These are phyloP conservation scores for Tephrocybe sp. DNA, from an alignment of 768 basidiomycete species.

Conservation along the genomic window DNA sequence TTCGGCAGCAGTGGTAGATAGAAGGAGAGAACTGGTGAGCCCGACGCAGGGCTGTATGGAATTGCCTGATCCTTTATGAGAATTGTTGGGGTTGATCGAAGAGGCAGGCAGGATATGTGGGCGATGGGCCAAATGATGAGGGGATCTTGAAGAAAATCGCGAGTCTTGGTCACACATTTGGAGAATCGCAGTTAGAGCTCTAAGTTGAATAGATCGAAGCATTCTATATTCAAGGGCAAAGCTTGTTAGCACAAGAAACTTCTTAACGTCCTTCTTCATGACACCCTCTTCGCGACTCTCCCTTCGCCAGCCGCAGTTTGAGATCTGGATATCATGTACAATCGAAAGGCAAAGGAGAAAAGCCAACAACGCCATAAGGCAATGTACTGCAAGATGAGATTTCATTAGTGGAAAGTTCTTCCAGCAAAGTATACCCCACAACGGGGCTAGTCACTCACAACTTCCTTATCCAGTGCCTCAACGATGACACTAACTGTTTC, in stretches of 20 bases:
- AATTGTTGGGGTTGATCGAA: no score
- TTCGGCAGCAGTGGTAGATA: no score
- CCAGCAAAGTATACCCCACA: background rate
- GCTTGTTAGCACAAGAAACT: slow-evolving; percentile 49
- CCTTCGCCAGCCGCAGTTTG: slow-evolving; percentile 54
- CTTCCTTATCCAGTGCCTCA: slow-evolving; percentile 75
- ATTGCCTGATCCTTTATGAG: no score
- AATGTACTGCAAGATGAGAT: slow-evolving; percentile 58
- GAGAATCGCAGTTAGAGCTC: no score
- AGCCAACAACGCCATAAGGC: slow-evolving; percentile 76
- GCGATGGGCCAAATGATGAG: no score
- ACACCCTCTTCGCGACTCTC: no score
- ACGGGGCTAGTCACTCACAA: slow-evolving; percentile 34
- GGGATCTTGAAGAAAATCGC: no score
- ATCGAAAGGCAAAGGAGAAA: slow-evolving; percentile 78
- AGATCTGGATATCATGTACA: slow-evolving; percentile 59
- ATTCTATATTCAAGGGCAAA: slow-evolving; percentile 44
- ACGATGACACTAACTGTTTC: slow-evolving; percentile 82
- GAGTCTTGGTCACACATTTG: no score
- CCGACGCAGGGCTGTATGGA: no score
- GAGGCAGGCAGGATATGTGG: no score
- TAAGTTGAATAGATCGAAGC: no score
- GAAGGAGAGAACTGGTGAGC: no score
- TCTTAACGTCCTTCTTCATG: slow-evolving; percentile 65
- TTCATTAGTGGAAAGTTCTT: slow-evolving; percentile 2